Percentiles rank a stretch among this genome's conserved stretches.
These are phyloP conservation scores for Diaporthe citriasiana DNA, from an alignment of 2,329 filamentous ascomycete genomes.

Conservation along the genomic window DNA sequence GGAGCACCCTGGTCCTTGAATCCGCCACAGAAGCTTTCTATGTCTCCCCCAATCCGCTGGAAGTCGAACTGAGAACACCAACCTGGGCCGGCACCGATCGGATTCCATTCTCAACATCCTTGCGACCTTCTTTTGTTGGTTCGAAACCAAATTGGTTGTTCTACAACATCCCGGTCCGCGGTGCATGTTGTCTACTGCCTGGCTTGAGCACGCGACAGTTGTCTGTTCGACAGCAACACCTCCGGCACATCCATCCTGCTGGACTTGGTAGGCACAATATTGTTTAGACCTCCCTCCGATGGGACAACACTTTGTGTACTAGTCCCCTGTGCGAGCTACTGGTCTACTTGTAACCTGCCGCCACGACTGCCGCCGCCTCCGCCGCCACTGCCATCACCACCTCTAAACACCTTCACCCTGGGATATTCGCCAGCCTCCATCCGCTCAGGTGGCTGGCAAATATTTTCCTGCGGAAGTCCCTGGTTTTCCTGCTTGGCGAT, in stretches of 20 bases:
- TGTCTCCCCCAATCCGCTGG: constrained; percentile 17
- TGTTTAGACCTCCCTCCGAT: background rate
- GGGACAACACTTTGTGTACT: background rate
- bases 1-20: constrained; percentile 30
- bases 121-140: background rate
- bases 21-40: constrained; percentile 17
- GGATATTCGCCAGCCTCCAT: background rate
- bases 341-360: background rate
- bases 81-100: constrained; percentile 8
- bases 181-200: background rate
- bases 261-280: background rate
- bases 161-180: background rate
- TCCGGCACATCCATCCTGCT: background rate
- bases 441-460: background rate
- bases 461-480: background rate
- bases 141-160: background rate
- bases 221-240: background rate
- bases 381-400: background rate
- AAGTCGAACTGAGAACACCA: constrained; percentile 1
- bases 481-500: background rate
- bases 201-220: background rate
- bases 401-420: background rate
- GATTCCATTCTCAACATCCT: background rate
- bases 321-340: background rate
- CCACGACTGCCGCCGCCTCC: background rate